phyloP scores from a whole-genome alignment of 106 monocot species.

The Alisma plantagoaquatica region DNA sequence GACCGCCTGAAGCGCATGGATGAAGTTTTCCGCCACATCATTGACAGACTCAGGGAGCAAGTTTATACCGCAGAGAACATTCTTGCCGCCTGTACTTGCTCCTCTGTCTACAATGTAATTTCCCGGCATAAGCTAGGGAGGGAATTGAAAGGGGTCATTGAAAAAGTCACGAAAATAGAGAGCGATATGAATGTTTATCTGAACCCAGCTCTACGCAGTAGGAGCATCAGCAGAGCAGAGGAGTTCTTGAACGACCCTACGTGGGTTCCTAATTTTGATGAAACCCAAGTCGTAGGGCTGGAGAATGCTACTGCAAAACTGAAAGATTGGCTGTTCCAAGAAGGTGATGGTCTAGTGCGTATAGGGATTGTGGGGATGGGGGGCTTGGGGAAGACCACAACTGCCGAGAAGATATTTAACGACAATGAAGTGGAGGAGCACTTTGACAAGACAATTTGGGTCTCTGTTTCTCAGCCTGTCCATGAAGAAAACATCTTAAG shows the following conservation, averaged over 20 bases:
- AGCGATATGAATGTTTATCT: neutral
- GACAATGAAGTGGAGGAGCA: neutral
- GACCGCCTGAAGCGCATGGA: neutral
- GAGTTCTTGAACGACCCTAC: neutral
- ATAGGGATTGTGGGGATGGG: slow-evolving; percentile 5
- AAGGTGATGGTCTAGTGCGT: neutral
- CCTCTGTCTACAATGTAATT: neutral
- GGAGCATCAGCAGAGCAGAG: neutral
- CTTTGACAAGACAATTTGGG: slow-evolving; percentile 3
- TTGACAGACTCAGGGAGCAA: neutral
- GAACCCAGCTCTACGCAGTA: neutral
- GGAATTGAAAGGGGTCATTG: neutral
- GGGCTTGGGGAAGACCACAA: slow-evolving; percentile 8
- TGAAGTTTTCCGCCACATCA: neutral
- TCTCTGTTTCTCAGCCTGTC: slow-evolving; percentile 3
- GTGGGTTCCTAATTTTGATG: neutral
- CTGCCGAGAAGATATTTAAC: neutral
- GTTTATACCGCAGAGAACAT: slow-evolving; percentile 7
- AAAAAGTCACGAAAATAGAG: neutral
- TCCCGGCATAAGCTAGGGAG: neutral
- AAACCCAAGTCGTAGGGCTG: neutral
- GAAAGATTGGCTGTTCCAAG: neutral
- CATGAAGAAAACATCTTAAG: slow-evolving; percentile 4
- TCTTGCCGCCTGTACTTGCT: neutral
- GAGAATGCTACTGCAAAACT: neutral